Conservation (phyloP, 805 yeast genomes). For the Saccharomycopsis selenospora region DNA sequence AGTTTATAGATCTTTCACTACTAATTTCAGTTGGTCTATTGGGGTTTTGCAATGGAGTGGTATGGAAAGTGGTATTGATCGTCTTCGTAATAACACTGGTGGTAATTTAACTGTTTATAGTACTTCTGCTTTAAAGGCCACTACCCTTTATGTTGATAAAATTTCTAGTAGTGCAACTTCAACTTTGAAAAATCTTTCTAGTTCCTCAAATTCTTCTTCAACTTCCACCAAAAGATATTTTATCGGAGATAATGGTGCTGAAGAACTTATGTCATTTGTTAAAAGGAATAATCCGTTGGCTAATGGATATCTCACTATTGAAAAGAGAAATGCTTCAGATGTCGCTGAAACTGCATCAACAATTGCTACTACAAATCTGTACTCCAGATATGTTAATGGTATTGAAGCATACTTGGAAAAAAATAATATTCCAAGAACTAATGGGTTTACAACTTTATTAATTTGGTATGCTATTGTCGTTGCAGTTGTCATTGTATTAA, state of each 20-base stretch:
- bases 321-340: not conserved
- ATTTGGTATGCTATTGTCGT: conserved; percentile 28
- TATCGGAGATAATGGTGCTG: not conserved
- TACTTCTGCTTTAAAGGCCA: conserved; percentile 11
- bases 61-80: conserved; percentile 27
- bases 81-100: conserved; percentile 25
- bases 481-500: conserved; percentile 22
- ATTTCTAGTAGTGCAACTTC: not conserved
- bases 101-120: conserved; percentile 26
- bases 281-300: not conserved
- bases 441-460: conserved; percentile 28
- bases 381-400: conserved; percentile 25
- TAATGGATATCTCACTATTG: not conserved
- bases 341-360: conserved; percentile 9
- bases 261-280: not conserved
- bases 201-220: conserved; percentile 2
- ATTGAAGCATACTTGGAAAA: conserved; percentile 27
- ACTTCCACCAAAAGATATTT: conserved; percentile 4
- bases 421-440: conserved; percentile 27
- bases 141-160: conserved; percentile 20
- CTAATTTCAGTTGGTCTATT: conserved; percentile 29
- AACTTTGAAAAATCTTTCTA: not conserved
- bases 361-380: conserved; percentile 6
- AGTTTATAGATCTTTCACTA: conserved; percentile 26
- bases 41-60: conserved; percentile 27